Base-by-base conservation (phyloP, 768 basidiomycete genomes). In the Leucosporidium yakuticum region DNA sequence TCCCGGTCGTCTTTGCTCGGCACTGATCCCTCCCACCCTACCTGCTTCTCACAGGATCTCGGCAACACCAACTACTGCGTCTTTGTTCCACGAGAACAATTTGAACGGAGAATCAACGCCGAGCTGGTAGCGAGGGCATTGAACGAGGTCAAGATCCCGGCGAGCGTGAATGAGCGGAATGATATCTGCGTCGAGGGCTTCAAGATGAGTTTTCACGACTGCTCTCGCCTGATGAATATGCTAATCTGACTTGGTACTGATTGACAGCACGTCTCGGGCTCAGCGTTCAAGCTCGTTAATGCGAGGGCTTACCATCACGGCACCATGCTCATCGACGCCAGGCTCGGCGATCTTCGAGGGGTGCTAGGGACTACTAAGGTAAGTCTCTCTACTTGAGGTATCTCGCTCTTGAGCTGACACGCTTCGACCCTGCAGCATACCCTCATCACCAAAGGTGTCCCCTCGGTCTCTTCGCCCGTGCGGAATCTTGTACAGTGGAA, bases 11-110 rank as follows among this genome's bases (percentile, higher is more conserved):
- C 14, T 47, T 36, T 2, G 44, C 48, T 67, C 34, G 23, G 53
- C 48, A 31, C 50, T 61, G 64, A 29, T 31, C 27, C 27, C 23
- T 32, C 57, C 27, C 59, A 4, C 34, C 21, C 32, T 23, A 34
- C 20, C 17, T 15, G 11, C 27, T 1, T 9, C 39, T 15, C 32
- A 19, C 76, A 98, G 96, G 96, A 99, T 76, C 80, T 93, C 23
- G 96, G 96, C 21, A 99, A 99, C 77, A 93, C 92, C 2, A 98
- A 98, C 77, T 98, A 91, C 78, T 96, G 93, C 0, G 89, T 99
- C 67, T 90, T 96, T 71, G 82, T 95, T 19, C 88, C 95, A 0
- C 84, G 95, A 8, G 75, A 82, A 7, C 81, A 86, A 0, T 98
- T 99, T 71, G 86, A 95, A 76, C 83, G 94, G 44, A 82, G 84